Evolutionary conservation across 495 filamentous ascomycete genomes (phyloP), one percentile per base, ranked within the genome.

Genomic region (Lepidopterella palustris): DNA sequence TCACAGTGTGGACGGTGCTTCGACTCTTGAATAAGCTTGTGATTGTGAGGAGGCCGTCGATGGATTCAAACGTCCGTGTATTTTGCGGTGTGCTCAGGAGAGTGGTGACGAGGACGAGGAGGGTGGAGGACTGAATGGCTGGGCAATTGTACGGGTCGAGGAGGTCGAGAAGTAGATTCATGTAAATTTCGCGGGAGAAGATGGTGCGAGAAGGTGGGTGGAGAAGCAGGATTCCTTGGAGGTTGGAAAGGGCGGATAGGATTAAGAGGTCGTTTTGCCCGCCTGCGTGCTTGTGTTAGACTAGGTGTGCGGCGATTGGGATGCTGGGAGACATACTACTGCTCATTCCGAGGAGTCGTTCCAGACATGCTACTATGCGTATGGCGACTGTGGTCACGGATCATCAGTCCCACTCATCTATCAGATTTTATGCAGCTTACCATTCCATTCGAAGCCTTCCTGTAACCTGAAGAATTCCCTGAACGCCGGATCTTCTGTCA

Each of bases 391-490:
- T 1, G 60, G 49, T n/a, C 57, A 45, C 20, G 47, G 21, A 15
- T 63, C 39, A 60, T 65, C 23, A 62, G 58, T 49, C 13, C 31
- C 6, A 35, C 13, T 35, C 31, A 13, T 50, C 47, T 24, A 24
- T 49, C 23, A 10, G 45, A 21, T 3, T 21, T 50, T 5, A 15
- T 25, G n/a, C 35, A 35, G 66, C 78, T 31, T 71, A 89, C 86
- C 83, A 74, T 98, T 98, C 89, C 92, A 98, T 74, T 96, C 88
- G 73, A 98, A 98, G 10, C 92, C 87, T 67, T 96, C 92, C 71
- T 98, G 93, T 53, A 97, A 71, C 68, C 95, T 89, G 77, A 96
- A 95, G 75, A 97, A 98, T 71, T 97, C 93, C 53, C 89, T 78
- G 69, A 96, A 98, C 9, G 92, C 93, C 25, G 88, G 90, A 72